Evolutionary conservation across 805 yeast genomes (phyloP).

Genomic region (Metschnikowia orientalis): DNA sequence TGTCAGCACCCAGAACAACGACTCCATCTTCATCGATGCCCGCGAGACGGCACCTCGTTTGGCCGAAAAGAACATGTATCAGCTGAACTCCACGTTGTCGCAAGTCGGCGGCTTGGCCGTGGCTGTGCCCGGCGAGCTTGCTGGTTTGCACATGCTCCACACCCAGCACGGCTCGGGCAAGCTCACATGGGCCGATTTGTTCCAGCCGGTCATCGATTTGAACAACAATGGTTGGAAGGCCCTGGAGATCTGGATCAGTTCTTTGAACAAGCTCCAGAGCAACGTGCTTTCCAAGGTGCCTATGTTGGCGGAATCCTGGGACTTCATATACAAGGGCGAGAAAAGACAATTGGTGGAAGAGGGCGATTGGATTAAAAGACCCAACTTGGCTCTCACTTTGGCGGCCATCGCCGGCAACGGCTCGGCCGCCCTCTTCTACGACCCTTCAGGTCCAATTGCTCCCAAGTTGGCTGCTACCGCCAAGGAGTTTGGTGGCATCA

Average conservation of each 20-base stretch:
- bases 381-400: constrained; percentile 62
- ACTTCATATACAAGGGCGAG: constrained; percentile 40
- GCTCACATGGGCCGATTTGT: constrained; percentile 64
- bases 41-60: constrained; percentile 79
- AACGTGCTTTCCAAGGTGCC: constrained; percentile 27
- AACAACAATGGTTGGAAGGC: constrained; percentile 50
- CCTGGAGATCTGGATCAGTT: constrained; percentile 22
- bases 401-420: constrained; percentile 72
- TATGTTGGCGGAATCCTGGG: constrained; percentile 46
- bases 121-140: constrained; percentile 88
- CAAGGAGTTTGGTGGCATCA: constrained; percentile 59
- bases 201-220: constrained; percentile 69
- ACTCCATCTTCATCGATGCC: constrained; percentile 69
- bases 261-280: constrained; percentile 31
- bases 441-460: constrained; percentile 74
- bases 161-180: constrained; percentile 64
- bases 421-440: constrained; percentile 72
- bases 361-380: constrained; percentile 63
- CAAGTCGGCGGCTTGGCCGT: constrained; percentile 83
- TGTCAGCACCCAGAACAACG: constrained; percentile 30
- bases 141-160: constrained; percentile 68
- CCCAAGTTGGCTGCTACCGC: constrained; percentile 49
- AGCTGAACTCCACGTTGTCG: constrained; percentile 43
- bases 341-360: constrained; percentile 26
- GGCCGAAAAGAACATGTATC: constrained; percentile 65